Conservation (phyloP, 768 basidiomycete genomes). For the Suillus spraguei region DNA sequence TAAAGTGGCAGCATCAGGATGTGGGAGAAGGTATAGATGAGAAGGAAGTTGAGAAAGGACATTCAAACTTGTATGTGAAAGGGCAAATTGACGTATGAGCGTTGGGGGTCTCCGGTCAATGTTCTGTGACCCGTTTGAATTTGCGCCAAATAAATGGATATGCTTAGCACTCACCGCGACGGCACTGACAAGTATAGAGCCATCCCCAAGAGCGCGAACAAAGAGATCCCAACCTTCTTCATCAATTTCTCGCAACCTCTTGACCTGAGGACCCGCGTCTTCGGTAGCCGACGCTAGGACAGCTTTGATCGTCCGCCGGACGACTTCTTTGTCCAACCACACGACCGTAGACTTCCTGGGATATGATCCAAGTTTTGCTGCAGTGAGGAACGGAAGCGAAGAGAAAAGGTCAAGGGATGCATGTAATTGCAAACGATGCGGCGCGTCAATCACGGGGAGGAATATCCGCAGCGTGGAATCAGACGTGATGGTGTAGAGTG, state of each 20-base stretch:
- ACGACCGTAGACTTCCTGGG: conserved; percentile 54
- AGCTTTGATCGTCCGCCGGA: conserved; percentile 49
- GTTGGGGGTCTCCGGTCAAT: conserved; percentile 89
- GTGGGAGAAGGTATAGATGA: conserved; percentile 57
- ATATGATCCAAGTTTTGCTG: conserved; percentile 28
- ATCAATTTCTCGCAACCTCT: conserved; percentile 60
- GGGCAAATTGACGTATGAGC: conserved; percentile 70
- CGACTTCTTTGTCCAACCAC: conserved; percentile 66
- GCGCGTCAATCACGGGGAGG: conserved; percentile 84
- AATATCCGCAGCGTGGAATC: conserved; percentile 86
- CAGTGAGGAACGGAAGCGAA: conserved; percentile 48
- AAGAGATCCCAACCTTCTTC: conserved; percentile 83
- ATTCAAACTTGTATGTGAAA: conserved; percentile 63
- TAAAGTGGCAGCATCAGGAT: conserved; percentile 42
- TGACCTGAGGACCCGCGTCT: conserved; percentile 22
- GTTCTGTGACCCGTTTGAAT: conserved; percentile 52
- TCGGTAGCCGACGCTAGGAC: conserved; percentile 35
- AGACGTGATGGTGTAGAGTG: conserved; percentile 82
- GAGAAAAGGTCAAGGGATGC: conserved; percentile 72
- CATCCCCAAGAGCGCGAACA: conserved; percentile 68
- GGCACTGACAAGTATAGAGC: conserved; percentile 72
- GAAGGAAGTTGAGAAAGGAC: conserved; percentile 50
- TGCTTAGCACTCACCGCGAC: conserved; percentile 58
- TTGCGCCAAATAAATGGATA: conserved; percentile 10
- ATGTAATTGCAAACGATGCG: conserved; percentile 83